Evolutionary conservation across 1,284 basidiomycete species (phyloP).

Genomic region (Puccinia brachypodii): DNA sequence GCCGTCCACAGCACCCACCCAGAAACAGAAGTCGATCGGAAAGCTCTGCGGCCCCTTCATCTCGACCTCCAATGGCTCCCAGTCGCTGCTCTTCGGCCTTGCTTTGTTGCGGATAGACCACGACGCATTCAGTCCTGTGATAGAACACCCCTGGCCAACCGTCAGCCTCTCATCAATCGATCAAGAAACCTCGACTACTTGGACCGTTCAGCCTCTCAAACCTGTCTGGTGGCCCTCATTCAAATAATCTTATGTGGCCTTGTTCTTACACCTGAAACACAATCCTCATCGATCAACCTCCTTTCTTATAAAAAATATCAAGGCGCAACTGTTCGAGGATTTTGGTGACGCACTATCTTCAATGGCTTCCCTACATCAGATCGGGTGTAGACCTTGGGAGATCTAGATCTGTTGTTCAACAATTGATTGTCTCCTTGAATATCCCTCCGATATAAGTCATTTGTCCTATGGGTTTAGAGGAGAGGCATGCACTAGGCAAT

Average conservation of each 20-base stretch:
- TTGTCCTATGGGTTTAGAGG: too few species aligned
- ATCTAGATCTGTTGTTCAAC: too few species aligned
- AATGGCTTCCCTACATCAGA: too few species aligned
- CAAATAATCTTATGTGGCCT: background rate
- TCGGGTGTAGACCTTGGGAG: too few species aligned
- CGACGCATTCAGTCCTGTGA: background rate
- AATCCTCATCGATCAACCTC: too few species aligned
- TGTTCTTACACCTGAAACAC: too few species aligned
- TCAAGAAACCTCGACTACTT: background rate
- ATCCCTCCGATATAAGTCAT: too few species aligned
- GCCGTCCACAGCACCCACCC: background rate
- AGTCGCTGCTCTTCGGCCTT: conserved; percentile 6
- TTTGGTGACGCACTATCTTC: too few species aligned
- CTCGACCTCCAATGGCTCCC: background rate
- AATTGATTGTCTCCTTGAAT: too few species aligned
- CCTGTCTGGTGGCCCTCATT: conserved; percentile 23
- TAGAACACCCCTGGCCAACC: conserved; percentile 6
- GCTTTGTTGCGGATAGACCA: conserved; percentile 30
- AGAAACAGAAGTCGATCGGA: conserved; percentile 21
- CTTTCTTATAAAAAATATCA: too few species aligned
- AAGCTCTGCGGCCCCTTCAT: conserved; percentile 34
- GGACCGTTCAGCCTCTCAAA: conserved; percentile 26
- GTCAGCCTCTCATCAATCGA: background rate
- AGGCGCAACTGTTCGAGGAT: too few species aligned
- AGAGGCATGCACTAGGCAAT: too few species aligned